Evolutionary conservation across 2,329 filamentous ascomycete species (phyloP), one percentile per base, ranked within the genome.

Genomic region (Aspergillus ochraceus): DNA sequence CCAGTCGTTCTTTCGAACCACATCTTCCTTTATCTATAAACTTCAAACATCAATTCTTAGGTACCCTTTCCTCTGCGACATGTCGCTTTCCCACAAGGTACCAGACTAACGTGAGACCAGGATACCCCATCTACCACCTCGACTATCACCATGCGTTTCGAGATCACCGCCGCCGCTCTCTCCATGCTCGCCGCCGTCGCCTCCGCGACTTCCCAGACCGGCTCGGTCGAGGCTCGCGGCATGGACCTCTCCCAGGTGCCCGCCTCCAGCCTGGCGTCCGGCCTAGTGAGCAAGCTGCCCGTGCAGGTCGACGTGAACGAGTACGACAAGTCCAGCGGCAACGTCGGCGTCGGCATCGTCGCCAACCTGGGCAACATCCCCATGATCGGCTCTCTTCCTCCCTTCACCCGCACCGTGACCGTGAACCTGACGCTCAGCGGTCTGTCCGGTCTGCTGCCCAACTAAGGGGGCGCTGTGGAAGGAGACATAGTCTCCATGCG

Each of bases 101-200:
- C 1, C 5, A 24, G 22, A 9, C 46, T 49, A 12, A 22, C 46
- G 5, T 4, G 24, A 12, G 10, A 49, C 10, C 19, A 49, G 24
- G 11, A 49, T 12, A 49, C 46, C 46, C 46, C 24, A 6, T 49
- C 46, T 12, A 49, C 46, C 46, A 10, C 46, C 46, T 17, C 49
- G 11, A 52, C 50, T 30, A 52, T 39, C 50, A 52, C 30, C n/a
- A 52, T 52, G 50, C 50, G 50, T 52, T 39, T 52, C 50, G 50
- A 52, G 8, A 39, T 52, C 30, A 32, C 50, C 36, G 50, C 50
- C 50, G 26, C 50, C 30, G 50, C 50, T 32, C 30, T 32, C 30
- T 36, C 50, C 50, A 29, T 52, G 29, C 14, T 52, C 12, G 30
- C 30, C 17, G 50, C 50, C 30, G 50, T 52, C 36, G 50, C 50